Conservation (phyloP, 805 yeast species). For the Yamadazyma akitaensis region DNA sequence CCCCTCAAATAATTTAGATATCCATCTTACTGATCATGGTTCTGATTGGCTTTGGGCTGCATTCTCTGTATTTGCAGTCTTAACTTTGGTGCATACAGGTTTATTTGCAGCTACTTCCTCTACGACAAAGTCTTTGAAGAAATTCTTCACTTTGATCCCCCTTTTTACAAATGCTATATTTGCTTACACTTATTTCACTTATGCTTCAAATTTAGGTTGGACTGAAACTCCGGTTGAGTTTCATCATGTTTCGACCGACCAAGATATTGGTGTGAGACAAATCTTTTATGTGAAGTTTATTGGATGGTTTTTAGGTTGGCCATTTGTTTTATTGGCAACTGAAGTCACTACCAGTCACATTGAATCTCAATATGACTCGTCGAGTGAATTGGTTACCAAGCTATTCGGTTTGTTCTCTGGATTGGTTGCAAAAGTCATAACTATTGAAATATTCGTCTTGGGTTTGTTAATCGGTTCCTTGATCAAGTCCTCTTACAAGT, state of each 20-base stretch:
- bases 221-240: slow-evolving; percentile 47
- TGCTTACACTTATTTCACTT: slow-evolving; percentile 50
- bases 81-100: slow-evolving; percentile 28
- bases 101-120: slow-evolving; percentile 24
- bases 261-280: slow-evolving; percentile 40
- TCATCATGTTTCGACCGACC: slow-evolving; percentile 39
- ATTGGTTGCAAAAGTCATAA: slow-evolving; percentile 39
- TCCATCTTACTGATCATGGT: slow-evolving; percentile 54
- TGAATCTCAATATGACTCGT: slow-evolving; percentile 28
- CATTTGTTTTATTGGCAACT: slow-evolving; percentile 35
- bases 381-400: slow-evolving; percentile 24
- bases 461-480: slow-evolving; percentile 56
- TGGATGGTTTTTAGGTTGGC: slow-evolving; percentile 58
- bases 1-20: slow-evolving; percentile 36
- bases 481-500: slow-evolving; percentile 54
- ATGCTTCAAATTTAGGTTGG: slow-evolving; percentile 60
- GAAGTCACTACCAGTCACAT: slow-evolving; percentile 28
- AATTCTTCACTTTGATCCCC: slow-evolving; percentile 39
- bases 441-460: slow-evolving; percentile 49
- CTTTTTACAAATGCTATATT: slow-evolving; percentile 39
- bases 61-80: slow-evolving; percentile 44
- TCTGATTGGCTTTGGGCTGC: slow-evolving; percentile 70
- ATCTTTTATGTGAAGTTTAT: slow-evolving; percentile 54
- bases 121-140: slow-evolving; percentile 25
- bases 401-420: slow-evolving; percentile 32